phyloP scores from a whole-genome alignment of 2,329 filamentous ascomycete genomes.

The Xylaria sp. region DNA sequence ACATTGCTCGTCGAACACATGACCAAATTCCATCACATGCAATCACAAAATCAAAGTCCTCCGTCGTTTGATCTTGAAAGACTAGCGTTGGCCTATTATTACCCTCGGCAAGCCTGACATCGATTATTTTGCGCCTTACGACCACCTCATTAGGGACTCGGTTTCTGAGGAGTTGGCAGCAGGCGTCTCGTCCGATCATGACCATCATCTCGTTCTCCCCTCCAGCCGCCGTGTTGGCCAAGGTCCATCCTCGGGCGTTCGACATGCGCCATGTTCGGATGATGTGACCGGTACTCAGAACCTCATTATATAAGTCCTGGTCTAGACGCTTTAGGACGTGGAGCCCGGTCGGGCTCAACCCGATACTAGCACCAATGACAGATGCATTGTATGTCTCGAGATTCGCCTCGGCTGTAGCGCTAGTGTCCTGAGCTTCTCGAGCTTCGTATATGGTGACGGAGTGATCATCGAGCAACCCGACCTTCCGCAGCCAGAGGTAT shows the following conservation, averaged over 20 bases:
- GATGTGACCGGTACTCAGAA: constrained; percentile 19
- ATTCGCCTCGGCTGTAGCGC: background rate
- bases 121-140: constrained; percentile 21
- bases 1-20: constrained; percentile 18
- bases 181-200: constrained; percentile 26
- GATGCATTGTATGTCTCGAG: constrained; percentile 23
- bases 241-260: constrained; percentile 23
- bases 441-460: constrained; percentile 22
- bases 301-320: constrained; percentile 13
- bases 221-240: background rate
- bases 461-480: constrained; percentile 14
- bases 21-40: constrained; percentile 27
- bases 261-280: constrained; percentile 25
- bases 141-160: constrained; percentile 14
- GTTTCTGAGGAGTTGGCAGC: constrained; percentile 21
- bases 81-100: constrained; percentile 18
- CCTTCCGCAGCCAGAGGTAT: constrained; percentile 22
- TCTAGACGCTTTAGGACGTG: constrained; percentile 18
- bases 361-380: constrained; percentile 23
- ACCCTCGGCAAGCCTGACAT: constrained; percentile 22
- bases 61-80: constrained; percentile 18
- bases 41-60: constrained; percentile 25
- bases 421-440: constrained; percentile 8
- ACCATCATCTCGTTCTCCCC: constrained; percentile 18
- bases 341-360: constrained; percentile 18